Base-by-base conservation (phyloP, 495 filamentous ascomycete genomes). In the Penicillium malachiteum region DNA sequence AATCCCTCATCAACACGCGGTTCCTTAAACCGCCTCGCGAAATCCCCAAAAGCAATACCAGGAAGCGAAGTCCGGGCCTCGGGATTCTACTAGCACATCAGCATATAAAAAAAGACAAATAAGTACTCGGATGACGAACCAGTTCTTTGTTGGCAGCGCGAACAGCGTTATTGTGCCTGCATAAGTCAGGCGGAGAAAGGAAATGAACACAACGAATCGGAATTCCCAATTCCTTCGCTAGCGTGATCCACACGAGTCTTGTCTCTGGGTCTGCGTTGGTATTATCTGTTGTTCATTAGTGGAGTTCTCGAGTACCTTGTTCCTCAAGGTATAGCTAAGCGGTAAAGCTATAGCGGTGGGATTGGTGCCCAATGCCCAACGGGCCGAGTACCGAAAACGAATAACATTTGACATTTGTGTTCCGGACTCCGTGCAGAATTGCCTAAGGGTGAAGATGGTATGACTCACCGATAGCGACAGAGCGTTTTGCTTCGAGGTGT, bases 171-270 rank as follows among this genome's bases (percentile, higher is more conserved):
- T 98, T 97, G 71, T 98, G 94, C 66, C 88, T 82, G 71, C 92
- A 96, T 5, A 97, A 60, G 37, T 81, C 79, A 9, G 83, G 63
- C 1, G 84, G 71, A 13, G 90, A 84, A 45, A 87, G 88, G 71
- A 98, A 96, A 61, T 89, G 87, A 5, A 97, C 72, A 63, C 93
- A 95, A 30, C 95, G 87, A 54, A 96, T 88, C 0, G 88, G 89
- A 3, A 93, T 78, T 1, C 81, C 72, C 47, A 86, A 71, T 49
- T 88, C 86, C 48, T 75, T 80, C 13, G 91, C 91, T 17, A 97
- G 72, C 8, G 82, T 75, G 21, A 89, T 69, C 91, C 92, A 97
- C 52, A 87, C 73, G 10, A 77, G 76, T 60, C 95, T 76, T 37
- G 85, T 89, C 45, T 91, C 89, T 4, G 72, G 62, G 63, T 96